A percentile compares a stretch with the other conserved stretches of the same genome.
These are phyloP conservation scores for Eleusine coracana DNA, from an alignment of 176 grass and related monocot species.

Conservation along the genomic window DNA sequence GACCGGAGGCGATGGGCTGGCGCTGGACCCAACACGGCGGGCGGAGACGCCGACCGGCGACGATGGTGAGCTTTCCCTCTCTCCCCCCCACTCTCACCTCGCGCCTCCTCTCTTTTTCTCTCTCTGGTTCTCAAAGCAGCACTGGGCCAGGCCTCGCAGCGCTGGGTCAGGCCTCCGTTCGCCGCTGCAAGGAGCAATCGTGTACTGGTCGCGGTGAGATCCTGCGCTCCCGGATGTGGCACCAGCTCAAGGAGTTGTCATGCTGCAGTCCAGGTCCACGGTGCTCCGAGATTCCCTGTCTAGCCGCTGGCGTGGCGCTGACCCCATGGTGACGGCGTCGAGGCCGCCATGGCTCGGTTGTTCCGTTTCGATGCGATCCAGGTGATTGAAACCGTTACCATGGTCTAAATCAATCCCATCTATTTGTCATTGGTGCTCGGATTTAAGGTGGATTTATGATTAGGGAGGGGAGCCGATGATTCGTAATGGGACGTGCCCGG, in stretches of 20 bases:
- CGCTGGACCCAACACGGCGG: no score
- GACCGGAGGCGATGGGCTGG: no score
- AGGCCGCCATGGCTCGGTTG: conserved; percentile 54
- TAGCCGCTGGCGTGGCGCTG: conserved; percentile 10
- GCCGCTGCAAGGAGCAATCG: no score
- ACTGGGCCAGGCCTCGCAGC: no score
- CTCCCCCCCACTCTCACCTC: no score
- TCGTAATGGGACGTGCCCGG: conserved; percentile 70
- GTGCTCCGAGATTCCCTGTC: conserved; percentile 59
- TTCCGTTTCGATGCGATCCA: conserved; percentile 67
- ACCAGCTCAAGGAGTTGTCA: conserved; percentile 74
- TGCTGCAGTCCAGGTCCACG: conserved; percentile 66
- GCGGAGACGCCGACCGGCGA: no score
- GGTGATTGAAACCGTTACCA: conserved; percentile 38
- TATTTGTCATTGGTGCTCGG: background rate
- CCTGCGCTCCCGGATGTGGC: conserved; percentile 69
- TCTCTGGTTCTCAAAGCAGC: no score
- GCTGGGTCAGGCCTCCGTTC: no score
- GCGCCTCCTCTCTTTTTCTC: no score
- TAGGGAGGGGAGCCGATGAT: conserved; percentile 84
- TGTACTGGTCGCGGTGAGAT: no score
- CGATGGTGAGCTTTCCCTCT: no score
- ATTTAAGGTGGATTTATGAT: conserved; percentile 1
- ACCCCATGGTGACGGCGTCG: conserved; percentile 20
- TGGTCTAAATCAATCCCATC: background rate